Conservation (phyloP, 2,329 filamentous ascomycete genomes). For the Gliomastix tumulicola region DNA sequence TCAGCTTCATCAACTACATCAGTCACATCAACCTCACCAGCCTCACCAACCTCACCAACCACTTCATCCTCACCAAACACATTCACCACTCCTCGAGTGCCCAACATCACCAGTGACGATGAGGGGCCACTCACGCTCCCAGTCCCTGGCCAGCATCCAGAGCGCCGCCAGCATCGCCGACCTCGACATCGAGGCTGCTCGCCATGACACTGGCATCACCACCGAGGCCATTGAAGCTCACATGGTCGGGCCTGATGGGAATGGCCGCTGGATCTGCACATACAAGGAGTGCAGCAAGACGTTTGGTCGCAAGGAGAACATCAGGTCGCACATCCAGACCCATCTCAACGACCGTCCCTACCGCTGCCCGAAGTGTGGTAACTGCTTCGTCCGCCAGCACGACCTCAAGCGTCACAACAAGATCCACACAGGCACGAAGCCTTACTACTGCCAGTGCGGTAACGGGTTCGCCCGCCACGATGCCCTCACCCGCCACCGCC, state of each 20-base stretch:
- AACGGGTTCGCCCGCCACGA: slow-evolving; percentile 94
- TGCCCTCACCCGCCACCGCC: slow-evolving; percentile 86
- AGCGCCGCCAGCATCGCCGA: slow-evolving; percentile 53
- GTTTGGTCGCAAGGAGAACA: slow-evolving; percentile 97
- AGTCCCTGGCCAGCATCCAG: slow-evolving; percentile 51
- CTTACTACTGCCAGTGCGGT: slow-evolving; percentile 89
- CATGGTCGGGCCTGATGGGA: slow-evolving; percentile 64
- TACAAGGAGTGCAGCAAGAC: slow-evolving; percentile 76
- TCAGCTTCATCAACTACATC: too few species aligned
- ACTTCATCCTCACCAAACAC: too few species aligned
- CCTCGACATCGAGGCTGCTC: slow-evolving; percentile 59
- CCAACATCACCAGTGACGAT: too few species aligned
- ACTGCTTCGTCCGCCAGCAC: slow-evolving; percentile 95
- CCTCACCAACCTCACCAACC: too few species aligned
- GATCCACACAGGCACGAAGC: slow-evolving; percentile 94
- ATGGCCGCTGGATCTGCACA: slow-evolving; percentile 73
- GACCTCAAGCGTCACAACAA: slow-evolving; percentile 96
- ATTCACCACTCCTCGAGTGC: too few species aligned
- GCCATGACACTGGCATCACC: slow-evolving; percentile 76
- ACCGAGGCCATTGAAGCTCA: slow-evolving; percentile 74
- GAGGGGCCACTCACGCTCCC: slow-evolving; percentile 48
- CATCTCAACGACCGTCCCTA: slow-evolving; percentile 95
- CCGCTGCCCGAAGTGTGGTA: slow-evolving; percentile 85
- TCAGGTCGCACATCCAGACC: slow-evolving; percentile 96
- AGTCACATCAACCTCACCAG: too few species aligned